Conservation (phyloP, 2,329 filamentous ascomycete genomes). For the Cladosporium sp. region DNA sequence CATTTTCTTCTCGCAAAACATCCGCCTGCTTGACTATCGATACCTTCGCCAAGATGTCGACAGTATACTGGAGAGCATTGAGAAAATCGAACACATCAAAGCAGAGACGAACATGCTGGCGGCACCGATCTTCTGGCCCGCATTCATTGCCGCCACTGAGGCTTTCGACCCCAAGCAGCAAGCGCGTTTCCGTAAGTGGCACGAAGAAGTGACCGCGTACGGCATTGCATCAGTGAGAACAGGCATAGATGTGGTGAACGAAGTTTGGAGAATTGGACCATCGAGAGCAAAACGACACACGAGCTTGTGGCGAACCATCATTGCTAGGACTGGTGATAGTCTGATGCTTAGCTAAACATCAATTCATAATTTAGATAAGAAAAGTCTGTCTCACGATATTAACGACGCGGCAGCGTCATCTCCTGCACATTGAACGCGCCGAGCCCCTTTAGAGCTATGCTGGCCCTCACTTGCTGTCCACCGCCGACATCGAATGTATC, state of each 20-base stretch:
- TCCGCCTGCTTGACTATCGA: neutral
- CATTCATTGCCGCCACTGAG: slow-evolving; percentile 6
- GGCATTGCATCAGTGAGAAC: slow-evolving; percentile 11
- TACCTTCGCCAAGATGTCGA: slow-evolving; percentile 7
- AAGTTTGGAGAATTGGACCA: slow-evolving; percentile 1
- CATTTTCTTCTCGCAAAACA: slow-evolving; percentile 12
- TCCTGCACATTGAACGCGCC: slow-evolving; percentile 18
- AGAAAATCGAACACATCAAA: slow-evolving; percentile 15
- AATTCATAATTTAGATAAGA: neutral
- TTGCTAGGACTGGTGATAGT: neutral
- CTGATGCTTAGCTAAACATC: neutral
- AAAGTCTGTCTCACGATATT: neutral
- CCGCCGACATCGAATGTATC: slow-evolving; percentile 40
- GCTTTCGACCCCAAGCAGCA: slow-evolving; percentile 6
- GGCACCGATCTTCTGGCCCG: slow-evolving; percentile 11
- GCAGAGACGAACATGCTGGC: slow-evolving; percentile 14
- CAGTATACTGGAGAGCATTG: slow-evolving; percentile 6
- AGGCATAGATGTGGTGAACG: slow-evolving; percentile 5
- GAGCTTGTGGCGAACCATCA: neutral
- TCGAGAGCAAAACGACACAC: neutral
- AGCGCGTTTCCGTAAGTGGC: slow-evolving; percentile 10
- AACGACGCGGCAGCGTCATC: slow-evolving; percentile 6
- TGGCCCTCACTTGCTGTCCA: slow-evolving; percentile 40
- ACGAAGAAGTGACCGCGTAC: slow-evolving; percentile 7
- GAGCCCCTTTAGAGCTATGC: slow-evolving; percentile 39